Conservation (phyloP, 2,329 filamentous ascomycete species). For the Cladosporium colombiae region DNA sequence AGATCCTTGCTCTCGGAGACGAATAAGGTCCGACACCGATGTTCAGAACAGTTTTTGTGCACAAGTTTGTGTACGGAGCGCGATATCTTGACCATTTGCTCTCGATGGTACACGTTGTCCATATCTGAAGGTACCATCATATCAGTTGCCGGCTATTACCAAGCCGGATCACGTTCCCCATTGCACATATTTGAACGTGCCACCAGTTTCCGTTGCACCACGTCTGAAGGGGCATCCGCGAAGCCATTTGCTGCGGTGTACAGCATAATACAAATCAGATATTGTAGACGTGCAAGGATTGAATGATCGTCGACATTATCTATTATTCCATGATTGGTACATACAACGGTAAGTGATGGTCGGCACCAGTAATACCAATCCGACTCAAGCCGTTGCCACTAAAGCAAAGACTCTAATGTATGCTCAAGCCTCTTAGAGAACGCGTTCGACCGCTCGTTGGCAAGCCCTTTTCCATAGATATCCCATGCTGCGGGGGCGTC, state of each 20-base stretch:
- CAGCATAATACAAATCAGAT: neutral
- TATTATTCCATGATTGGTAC: neutral
- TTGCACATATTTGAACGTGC: neutral
- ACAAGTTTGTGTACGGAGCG: neutral
- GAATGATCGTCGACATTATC: neutral
- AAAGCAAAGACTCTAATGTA: neutral
- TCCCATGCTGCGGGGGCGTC: neutral
- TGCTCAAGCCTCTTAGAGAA: neutral
- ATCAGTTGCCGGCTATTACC: neutral
- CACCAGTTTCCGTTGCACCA: neutral
- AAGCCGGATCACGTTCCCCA: neutral
- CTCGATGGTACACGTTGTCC: neutral
- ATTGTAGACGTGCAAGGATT: neutral
- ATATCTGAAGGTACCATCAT: neutral
- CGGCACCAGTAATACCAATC: neutral
- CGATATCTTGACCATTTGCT: neutral
- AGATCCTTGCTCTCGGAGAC: neutral
- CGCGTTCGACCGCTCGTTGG: neutral
- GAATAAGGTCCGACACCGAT: neutral
- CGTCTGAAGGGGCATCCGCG: neutral
- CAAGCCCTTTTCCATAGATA: neutral
- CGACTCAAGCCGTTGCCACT: neutral
- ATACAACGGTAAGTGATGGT: too few relatives aligned
- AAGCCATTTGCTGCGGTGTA: neutral
- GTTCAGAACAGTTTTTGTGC: neutral